Base-by-base conservation (phyloP, 352 stramenopile genomes). In the Pythium rhizo-oryzae region DNA sequence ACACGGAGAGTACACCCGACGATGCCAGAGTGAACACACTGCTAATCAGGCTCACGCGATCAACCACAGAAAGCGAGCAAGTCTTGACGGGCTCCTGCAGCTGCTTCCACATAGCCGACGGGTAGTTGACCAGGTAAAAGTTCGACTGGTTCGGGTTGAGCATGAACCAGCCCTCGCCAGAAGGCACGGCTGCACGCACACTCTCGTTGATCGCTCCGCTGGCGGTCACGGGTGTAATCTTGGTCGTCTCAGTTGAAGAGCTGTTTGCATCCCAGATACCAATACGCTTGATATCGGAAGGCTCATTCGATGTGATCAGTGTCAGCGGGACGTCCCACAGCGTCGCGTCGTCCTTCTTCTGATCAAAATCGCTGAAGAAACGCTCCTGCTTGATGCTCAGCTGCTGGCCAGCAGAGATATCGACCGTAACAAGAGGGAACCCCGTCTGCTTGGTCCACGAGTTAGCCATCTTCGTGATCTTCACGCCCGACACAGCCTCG, bases 141-240 rank as follows among this genome's bases (percentile, higher is more conserved):
- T 97, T 95, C 63, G 98, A 89, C 71, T 99, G 97, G 54, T 91
- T 86, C 9, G 93, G 89, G 80, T 99, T 99, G 33, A 99, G 73
- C 74, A 99, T 98, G 55, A 99, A 83, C 93, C 94, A 99, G 43
- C 78, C 82, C 18, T 69, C 78, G 7, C 79, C n/a, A n/a, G n/a
- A n/a, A n/a, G n/a, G n/a, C n/a, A n/a, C n/a, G n/a, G n/a, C n/a
- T n/a, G n/a, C n/a, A n/a, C n/a, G n/a, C n/a, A n/a, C n/a, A n/a
- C n/a, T 72, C 19, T 62, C 66, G 12, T 33, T 50, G 18, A 43
- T 15, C 15, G 66, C 44, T 0, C 53, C 23, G 13, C 97, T 66
- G 39, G 79, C 79, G 23, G 85, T 69, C 23, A 82, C 70, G 73
- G 70, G 70, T 23, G 66, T 63, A n/a, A n/a, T n/a, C 39, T 76